phyloP scores from a whole-genome alignment of 2,329 filamentous ascomycete genomes.

The Botrytis aclada region DNA sequence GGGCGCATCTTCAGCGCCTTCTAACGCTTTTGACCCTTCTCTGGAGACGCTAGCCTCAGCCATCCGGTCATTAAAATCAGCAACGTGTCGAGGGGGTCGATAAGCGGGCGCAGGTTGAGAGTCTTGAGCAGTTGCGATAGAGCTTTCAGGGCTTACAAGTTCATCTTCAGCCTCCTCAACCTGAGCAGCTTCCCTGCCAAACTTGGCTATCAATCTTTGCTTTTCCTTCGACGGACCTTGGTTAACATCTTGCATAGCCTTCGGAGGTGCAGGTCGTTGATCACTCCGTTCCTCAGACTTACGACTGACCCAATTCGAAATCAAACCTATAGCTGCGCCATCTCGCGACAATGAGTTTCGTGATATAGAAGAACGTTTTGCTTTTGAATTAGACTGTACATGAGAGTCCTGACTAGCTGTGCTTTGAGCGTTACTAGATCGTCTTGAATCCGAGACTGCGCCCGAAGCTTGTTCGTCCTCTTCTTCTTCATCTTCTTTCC shows the following conservation, averaged over 20 bases:
- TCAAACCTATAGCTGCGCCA: slow-evolving; percentile 39
- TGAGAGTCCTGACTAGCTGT: slow-evolving; percentile 21
- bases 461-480: slow-evolving; percentile 22
- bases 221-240: slow-evolving; percentile 33
- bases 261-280: neutral
- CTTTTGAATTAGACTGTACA: slow-evolving; percentile 17
- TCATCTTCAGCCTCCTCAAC: slow-evolving; percentile 20
- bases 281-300: slow-evolving; percentile 36
- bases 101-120: slow-evolving; percentile 20
- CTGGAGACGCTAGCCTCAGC: slow-evolving; percentile 26
- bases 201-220: slow-evolving; percentile 28
- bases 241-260: slow-evolving; percentile 3
- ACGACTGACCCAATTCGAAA: slow-evolving; percentile 46
- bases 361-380: slow-evolving; percentile 22
- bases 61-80: slow-evolving; percentile 36
- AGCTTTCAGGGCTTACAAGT: slow-evolving; percentile 25
- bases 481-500: slow-evolving; percentile 26
- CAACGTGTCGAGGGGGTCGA: slow-evolving; percentile 28
- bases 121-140: slow-evolving; percentile 24
- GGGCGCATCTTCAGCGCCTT: neutral
- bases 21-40: slow-evolving; percentile 5
- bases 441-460: slow-evolving; percentile 1
- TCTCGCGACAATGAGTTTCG: slow-evolving; percentile 30
- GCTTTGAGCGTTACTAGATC: slow-evolving; percentile 21
- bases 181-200: slow-evolving; percentile 26